Evolutionary conservation across 306 rosid species (phyloP), one percentile per base, ranked within the genome.

Genomic region (Alnus glutinosa): DNA sequence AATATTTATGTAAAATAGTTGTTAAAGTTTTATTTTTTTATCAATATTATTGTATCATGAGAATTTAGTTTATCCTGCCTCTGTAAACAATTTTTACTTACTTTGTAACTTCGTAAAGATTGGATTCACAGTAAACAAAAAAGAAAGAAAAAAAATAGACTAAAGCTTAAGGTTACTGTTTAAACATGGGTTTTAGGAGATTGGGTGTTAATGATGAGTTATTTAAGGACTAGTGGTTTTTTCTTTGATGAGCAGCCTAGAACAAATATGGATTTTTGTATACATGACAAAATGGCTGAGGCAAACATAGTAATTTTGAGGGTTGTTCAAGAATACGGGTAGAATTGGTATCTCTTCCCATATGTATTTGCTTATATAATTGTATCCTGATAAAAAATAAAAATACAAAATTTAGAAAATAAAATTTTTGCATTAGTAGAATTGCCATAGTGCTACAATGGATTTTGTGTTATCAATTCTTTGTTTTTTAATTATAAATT

Each of bases 11-110:
- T n/a, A n/a, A n/a, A n/a, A n/a, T n/a, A n/a, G n/a, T n/a, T n/a
- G n/a, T n/a, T n/a, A n/a, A n/a, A n/a, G n/a, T n/a, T n/a, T n/a
- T n/a, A n/a, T n/a, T n/a, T n/a, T n/a, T n/a, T n/a, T n/a, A n/a
- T n/a, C n/a, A n/a, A n/a, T n/a, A n/a, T n/a, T n/a, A n/a, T n/a
- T n/a, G n/a, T n/a, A n/a, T n/a, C n/a, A n/a, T n/a, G n/a, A n/a
- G 81, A 85, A 83, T 82, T 83, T 71, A 23, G 39, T 16, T 8
- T 34, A 47, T 49, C 39, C 58, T 23, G 10, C 19, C 8, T 71
- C 11, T 28, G 15, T 7, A 12, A 46, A 46, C 16, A 9, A 7
- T n/a, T 13, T 71, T 71, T 3, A 58, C 23, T 5, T 18, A 16
- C 2, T 8, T 10, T 58, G 64, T 58, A 3, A 23, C 64, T 8